These are phyloP conservation scores for Myriosclerotinia duriaeana DNA, from an alignment of 2,329 filamentous ascomycete genomes.

Conservation along the genomic window DNA sequence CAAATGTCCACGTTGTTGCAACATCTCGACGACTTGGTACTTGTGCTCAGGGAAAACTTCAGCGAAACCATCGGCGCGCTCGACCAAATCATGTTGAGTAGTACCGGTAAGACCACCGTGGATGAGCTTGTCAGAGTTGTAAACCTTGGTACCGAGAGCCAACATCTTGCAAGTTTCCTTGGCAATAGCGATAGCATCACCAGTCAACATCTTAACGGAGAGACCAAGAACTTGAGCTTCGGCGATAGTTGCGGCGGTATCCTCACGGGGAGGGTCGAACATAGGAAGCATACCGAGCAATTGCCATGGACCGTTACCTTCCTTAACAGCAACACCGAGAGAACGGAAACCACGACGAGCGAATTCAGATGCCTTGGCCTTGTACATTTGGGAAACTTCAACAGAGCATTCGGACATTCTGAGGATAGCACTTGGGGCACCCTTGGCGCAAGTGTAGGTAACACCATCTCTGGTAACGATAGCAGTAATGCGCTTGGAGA, in stretches of 20 bases:
- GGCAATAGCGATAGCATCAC: conserved; percentile 75
- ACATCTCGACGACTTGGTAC: conserved; percentile 90
- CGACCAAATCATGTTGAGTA: conserved; percentile 73
- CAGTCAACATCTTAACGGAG: conserved; percentile 78
- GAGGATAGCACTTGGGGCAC: conserved; percentile 73
- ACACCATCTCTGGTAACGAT: conserved; percentile 68
- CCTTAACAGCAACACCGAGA: conserved; percentile 75
- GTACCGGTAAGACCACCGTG: conserved; percentile 72
- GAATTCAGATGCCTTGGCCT: conserved; percentile 71
- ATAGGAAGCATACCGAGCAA: conserved; percentile 75
- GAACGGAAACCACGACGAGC: conserved; percentile 78
- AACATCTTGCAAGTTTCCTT: conserved; percentile 84
- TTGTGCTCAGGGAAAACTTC: conserved; percentile 96
- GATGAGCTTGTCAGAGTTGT: conserved; percentile 76
- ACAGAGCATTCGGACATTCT: conserved; percentile 66
- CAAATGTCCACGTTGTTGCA: conserved; percentile 89
- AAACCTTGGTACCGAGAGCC: conserved; percentile 75
- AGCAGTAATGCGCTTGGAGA: conserved; percentile 76
- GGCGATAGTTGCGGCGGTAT: conserved; percentile 75
- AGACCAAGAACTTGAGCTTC: conserved; percentile 76
- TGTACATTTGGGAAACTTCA: conserved; percentile 65
- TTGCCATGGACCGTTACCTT: conserved; percentile 69
- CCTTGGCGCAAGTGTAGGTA: conserved; percentile 72
- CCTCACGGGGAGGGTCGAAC: conserved; percentile 77
- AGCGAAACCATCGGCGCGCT: conserved; percentile 90